Percentiles rank a stretch among this genome's conserved stretches.
Evolutionary conservation across 164 flowering plant species (phyloP).

Genomic region (Platanus orientalis): DNA sequence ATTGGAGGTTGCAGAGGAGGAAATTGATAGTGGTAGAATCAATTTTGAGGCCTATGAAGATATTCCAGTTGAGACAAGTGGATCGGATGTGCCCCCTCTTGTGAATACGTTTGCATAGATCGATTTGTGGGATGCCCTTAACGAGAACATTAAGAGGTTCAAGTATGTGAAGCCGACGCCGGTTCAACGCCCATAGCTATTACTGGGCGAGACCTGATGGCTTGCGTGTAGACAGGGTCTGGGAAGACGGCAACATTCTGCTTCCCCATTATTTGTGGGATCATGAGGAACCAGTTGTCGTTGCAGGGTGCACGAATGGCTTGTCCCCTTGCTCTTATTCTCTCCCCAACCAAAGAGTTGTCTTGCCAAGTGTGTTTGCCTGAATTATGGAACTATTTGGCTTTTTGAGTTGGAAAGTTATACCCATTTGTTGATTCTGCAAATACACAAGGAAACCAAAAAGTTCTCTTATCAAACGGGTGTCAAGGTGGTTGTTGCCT

Average conservation of each 20-base stretch:
- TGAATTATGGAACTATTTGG: too few species aligned
- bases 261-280: too few species aligned
- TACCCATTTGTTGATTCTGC: conserved; percentile 1
- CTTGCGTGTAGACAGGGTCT: too few species aligned
- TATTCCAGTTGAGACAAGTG: conserved; percentile 47
- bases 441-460: conserved; percentile 51
- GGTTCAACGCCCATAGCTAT: conserved; percentile 57
- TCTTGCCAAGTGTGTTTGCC: conserved; percentile 43
- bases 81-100: conserved; percentile 37
- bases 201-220: too few species aligned
- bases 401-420: neutral
- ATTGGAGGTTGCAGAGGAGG: conserved; percentile 18
- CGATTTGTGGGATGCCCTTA: conserved; percentile 41
- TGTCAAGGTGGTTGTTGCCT: too few species aligned
- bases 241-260: too few species aligned
- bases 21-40: conserved; percentile 12
- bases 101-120: conserved; percentile 46
- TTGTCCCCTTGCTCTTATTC: conserved; percentile 48
- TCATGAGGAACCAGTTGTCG: neutral
- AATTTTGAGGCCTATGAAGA: conserved; percentile 53
- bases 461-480: too few species aligned
- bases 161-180: too few species aligned
- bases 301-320: too few species aligned
- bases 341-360: conserved; percentile 58
- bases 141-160: too few species aligned